Evolutionary conservation across 352 stramenopile species (phyloP), one percentile per base, ranked within the genome.

Genomic region (Albugo laibachii): DNA sequence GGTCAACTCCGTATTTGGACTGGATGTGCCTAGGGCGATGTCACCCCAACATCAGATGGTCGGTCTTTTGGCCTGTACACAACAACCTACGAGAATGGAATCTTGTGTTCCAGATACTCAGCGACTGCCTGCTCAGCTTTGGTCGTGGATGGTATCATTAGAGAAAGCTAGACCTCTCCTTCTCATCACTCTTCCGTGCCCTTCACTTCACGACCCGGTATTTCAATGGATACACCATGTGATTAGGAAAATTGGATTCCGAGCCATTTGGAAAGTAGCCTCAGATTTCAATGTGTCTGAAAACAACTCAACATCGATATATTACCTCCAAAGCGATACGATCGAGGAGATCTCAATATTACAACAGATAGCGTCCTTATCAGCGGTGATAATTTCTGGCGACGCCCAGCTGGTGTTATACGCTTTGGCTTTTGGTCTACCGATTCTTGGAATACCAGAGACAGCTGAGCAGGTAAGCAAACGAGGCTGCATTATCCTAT

Each of bases 1-100:
- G 27, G 71, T 75, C 41, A 87, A 84, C 49, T 85, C 78, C 16
- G 62, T 80, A 34, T 85, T 93, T 41, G 80, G 80, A 4, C 58
- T 92, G 55, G 80, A 93, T 41, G 62, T 83, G 18, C 55, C 80
- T 11, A 66, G 80, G 5, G 69, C 76, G 5, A 69, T 93, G 21
- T 53, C 69, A 14, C 78, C 78, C 27, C 65, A 91, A 41, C 83
- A 89, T 41, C 69, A 69, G 38, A 67, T 93, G 57, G 62, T 93
- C 36, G 65, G 68, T 2, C 57, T 82, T 37, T 48, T 89, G 21
- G 65, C 65, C 47, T 66, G 60, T 2, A 57, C 50, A 24, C 50
- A 20, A 19, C 45, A 48, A 45, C 52, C 41, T 36, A 41, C 20
- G 50, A 52, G 43, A 47, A 31, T 31, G 24, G 24, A 31, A 3